These are phyloP conservation scores for Orbilia brochopaga DNA, from an alignment of 2,329 filamentous ascomycete genomes.

Conservation along the genomic window DNA sequence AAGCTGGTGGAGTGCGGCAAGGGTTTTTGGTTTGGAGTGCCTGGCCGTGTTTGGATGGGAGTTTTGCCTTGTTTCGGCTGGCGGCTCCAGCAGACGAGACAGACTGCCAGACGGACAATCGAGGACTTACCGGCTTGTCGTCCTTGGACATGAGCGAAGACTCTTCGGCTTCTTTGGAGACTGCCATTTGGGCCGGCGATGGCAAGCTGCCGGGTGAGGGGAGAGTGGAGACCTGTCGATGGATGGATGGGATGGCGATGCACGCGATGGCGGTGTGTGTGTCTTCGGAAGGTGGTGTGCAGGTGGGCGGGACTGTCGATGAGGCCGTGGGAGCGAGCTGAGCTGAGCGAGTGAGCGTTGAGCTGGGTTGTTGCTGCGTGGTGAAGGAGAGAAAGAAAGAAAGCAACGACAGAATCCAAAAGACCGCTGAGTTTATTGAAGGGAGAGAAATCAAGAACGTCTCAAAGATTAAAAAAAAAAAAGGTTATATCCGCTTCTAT, in stretches of 20 bases:
- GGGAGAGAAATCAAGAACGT: too few species aligned
- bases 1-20: constrained; percentile 27
- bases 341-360: too few species aligned
- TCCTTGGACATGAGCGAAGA: constrained; percentile 39
- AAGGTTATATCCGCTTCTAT: too few species aligned
- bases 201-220: constrained; percentile 3
- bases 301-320: not conserved
- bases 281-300: not conserved
- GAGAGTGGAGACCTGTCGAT: constrained; percentile 2
- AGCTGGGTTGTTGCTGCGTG: too few species aligned
- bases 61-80: constrained; percentile 30
- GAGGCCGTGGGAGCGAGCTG: too few species aligned
- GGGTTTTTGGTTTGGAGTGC: too few species aligned
- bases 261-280: constrained; percentile 3
- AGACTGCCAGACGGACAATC: too few species aligned
- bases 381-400: too few species aligned
- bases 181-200: constrained; percentile 34
- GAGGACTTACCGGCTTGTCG: constrained; percentile 43
- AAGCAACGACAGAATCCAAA: too few species aligned
- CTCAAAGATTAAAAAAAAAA: too few species aligned
- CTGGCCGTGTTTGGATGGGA: constrained; percentile 29
- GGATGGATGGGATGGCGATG: not conserved
- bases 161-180: constrained; percentile 39
- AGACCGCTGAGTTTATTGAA: too few species aligned
- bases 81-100: constrained; percentile 11